Conservation (phyloP, 2,329 filamentous ascomycete species). For the Ophiostoma triangulosporum region DNA sequence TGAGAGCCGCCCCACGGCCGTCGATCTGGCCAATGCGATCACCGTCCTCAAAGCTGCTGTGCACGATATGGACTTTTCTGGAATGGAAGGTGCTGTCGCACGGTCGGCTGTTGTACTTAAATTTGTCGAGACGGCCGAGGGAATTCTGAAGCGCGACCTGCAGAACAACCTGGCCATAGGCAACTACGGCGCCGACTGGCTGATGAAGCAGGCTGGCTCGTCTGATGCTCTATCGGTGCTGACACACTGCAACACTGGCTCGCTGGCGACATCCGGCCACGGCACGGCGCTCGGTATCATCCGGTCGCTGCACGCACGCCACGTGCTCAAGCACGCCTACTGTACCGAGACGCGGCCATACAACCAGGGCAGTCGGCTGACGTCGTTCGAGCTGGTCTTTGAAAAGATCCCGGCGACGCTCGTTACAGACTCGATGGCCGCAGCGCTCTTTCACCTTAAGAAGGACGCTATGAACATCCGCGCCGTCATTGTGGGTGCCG, state of each 20-base stretch:
- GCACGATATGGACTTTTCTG: constrained; percentile 30
- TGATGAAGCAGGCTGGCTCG: constrained; percentile 43
- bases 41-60: constrained; percentile 59
- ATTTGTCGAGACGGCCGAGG: constrained; percentile 70
- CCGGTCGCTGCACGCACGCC: constrained; percentile 57
- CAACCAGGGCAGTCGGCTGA: constrained; percentile 91
- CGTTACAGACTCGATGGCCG: constrained; percentile 95
- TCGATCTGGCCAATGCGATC: constrained; percentile 86
- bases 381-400: constrained; percentile 91
- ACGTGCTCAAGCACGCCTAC: constrained; percentile 66
- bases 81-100: constrained; percentile 19
- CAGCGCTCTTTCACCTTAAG: constrained; percentile 57
- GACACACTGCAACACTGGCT: constrained; percentile 97
- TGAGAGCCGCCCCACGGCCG: constrained; percentile 81
- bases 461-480: constrained; percentile 55
- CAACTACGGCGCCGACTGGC: constrained; percentile 69
- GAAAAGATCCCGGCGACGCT: constrained; percentile 84
- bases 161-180: constrained; percentile 81
- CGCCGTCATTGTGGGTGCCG: constrained; percentile 86
- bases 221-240: constrained; percentile 57
- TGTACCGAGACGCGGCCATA: constrained; percentile 96
- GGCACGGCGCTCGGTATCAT: constrained; percentile 92
- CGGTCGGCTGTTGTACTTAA: neutral
- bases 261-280: constrained; percentile 92
- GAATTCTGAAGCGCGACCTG: constrained; percentile 77